Base-by-base conservation (phyloP, 768 basidiomycete species). In the Lactarius sp. region DNA sequence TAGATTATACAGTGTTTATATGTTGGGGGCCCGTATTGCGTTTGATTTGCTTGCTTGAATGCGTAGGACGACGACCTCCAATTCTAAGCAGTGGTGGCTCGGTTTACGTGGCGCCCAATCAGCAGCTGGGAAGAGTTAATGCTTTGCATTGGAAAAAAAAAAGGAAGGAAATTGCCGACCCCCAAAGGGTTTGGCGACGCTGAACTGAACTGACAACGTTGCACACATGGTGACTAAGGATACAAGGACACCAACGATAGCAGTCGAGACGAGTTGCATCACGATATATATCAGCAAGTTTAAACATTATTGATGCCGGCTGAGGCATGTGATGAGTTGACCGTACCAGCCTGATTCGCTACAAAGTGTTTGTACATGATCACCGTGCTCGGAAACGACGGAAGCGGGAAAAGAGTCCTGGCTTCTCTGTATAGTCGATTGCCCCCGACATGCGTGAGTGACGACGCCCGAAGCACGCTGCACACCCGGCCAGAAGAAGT, bases 361-460 rank as follows among this genome's bases (percentile, higher is more conserved):
- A 39, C 22, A 36, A 18, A n/a, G 34, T 14, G 36, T n/a, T n/a
- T 16, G n/a, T 49, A 6, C 7, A 49, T 27, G 22, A 10, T 13
- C 8, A 9, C 53, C 27, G 34, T 20, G 10, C 33, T 18, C 37
- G 41, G 44, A 47, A 37, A 22, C 42, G 57, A 36, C 49, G 44
- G 12, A 67, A 36, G 34, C 37, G 37, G n/a, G 50, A 27, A 6
- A 65, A 60, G 59, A 60, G 8, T 10, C 59, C 59, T 10, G 58
- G 46, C 27, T 65, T 67, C 50, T 60, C 50, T 3, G 66, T 44
- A 27, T 44, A 58, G 22, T 54, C 42, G 1, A 54, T 65, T 14
- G 66, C 66, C 41, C 56, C 51, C 3, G 59, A 20, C 66, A 67
- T 64, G 34, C 68, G 68, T 14, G 60, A 56, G 20, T 59, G 68